Percentiles rank a stretch among this genome's conserved stretches.
Conservation (phyloP, 768 basidiomycete species). For the Pisolithus marmoratus region DNA sequence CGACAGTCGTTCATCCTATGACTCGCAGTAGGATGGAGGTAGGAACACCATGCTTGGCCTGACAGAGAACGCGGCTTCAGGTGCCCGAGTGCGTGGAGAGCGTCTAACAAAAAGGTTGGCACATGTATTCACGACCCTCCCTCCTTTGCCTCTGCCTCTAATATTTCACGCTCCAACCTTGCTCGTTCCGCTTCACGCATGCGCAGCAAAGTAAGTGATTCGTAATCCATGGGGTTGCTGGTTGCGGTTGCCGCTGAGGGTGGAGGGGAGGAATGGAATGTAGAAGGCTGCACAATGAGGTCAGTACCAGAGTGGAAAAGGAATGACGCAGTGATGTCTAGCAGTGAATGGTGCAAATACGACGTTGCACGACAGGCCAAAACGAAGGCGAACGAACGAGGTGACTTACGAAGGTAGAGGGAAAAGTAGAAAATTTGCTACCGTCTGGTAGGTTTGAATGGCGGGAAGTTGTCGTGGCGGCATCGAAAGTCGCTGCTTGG, state of each 20-base stretch:
- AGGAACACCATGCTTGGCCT: no score
- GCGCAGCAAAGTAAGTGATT: constrained; percentile 73
- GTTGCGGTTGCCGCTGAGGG: constrained; percentile 17
- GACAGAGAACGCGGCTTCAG: no score
- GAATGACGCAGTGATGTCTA: not conserved
- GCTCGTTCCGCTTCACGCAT: constrained; percentile 78
- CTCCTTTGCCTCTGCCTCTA: constrained; percentile 55
- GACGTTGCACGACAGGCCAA: not conserved
- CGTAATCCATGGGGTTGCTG: constrained; percentile 60
- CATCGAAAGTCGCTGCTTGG: constrained; percentile 22
- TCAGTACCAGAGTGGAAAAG: constrained; percentile 5
- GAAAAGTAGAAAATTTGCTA: constrained; percentile 57
- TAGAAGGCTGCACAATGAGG: constrained; percentile 13
- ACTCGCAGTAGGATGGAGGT: no score
- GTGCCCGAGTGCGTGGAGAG: no score
- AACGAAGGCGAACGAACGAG: constrained; percentile 6
- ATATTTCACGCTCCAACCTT: constrained; percentile 69
- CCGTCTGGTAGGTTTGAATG: constrained; percentile 7
- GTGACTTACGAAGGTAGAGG: constrained; percentile 40
- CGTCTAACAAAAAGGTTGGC: not conserved
- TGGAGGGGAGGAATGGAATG: constrained; percentile 10
- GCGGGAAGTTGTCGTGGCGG: constrained; percentile 2
- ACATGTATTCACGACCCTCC: not conserved
- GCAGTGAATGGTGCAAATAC: not conserved
- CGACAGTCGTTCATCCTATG: no score